A percentile compares a stretch with the other conserved stretches of the same genome.
Conservation (phyloP, 2,329 filamentous ascomycete genomes). For the Botryosphaeria dothidea region DNA sequence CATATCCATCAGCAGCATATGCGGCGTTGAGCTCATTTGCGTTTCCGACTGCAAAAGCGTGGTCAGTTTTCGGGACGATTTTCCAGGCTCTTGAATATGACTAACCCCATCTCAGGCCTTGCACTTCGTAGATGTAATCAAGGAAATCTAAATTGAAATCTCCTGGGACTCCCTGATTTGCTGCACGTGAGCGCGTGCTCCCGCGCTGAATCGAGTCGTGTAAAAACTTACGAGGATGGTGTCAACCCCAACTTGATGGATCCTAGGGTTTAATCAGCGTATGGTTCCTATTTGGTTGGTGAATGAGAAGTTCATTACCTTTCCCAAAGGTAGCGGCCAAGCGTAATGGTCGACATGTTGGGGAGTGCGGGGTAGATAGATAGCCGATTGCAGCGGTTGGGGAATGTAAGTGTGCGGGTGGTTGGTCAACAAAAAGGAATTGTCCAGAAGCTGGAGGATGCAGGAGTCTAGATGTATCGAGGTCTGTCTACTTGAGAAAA, state of each 20-base stretch:
- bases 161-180: slow-evolving; percentile 41
- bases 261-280: slow-evolving; percentile 23
- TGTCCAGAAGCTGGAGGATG: not conserved
- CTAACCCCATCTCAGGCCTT: slow-evolving; percentile 39
- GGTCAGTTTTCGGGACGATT: not conserved
- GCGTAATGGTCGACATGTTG: slow-evolving; percentile 36
- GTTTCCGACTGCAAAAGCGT: slow-evolving; percentile 47
- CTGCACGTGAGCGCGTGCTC: slow-evolving; percentile 11
- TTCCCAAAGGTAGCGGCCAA: slow-evolving; percentile 46
- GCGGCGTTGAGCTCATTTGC: slow-evolving; percentile 61
- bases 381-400: not conserved
- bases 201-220: not conserved
- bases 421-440: not conserved
- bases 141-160: slow-evolving; percentile 50
- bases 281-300: not conserved
- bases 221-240: slow-evolving; percentile 37
- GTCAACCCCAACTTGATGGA: slow-evolving; percentile 42
- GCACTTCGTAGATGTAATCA: slow-evolving; percentile 43
- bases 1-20: slow-evolving; percentile 61
- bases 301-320: slow-evolving; percentile 23
- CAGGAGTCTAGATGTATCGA: not conserved
- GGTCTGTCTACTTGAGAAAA: not conserved
- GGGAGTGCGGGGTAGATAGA: not conserved
- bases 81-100: not conserved
- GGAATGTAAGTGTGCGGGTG: not conserved